A percentile compares a stretch with the other conserved stretches of the same genome.
Evolutionary conservation across 371 early-diverging fungal species (phyloP).

Genomic region (Coemansia sp.): DNA sequence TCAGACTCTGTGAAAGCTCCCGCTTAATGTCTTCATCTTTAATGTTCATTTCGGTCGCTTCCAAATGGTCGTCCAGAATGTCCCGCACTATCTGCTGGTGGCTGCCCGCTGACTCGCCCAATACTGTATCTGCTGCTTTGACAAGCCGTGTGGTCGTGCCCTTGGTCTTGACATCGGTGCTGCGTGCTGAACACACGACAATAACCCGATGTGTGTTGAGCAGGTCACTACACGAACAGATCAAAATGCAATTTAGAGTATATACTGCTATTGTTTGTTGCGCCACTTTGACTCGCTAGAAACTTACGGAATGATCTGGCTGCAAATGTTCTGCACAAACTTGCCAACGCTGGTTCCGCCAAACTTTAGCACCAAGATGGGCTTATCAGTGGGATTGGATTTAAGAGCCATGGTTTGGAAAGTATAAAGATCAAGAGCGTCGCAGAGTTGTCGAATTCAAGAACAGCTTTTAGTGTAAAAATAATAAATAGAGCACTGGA

Average conservation of each 20-base stretch:
- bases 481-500: neutral
- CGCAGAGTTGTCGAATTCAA: slow-evolving; percentile 4
- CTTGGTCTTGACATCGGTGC: slow-evolving; percentile 71
- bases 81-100: slow-evolving; percentile 75
- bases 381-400: slow-evolving; percentile 38
- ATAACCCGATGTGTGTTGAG: slow-evolving; percentile 68
- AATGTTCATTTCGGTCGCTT: slow-evolving; percentile 66
- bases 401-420: neutral
- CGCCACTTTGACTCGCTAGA: neutral
- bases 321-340: slow-evolving; percentile 57
- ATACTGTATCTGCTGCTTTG: slow-evolving; percentile 52
- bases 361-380: slow-evolving; percentile 75
- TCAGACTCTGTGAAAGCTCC: slow-evolving; percentile 61
- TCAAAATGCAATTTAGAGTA: neutral
- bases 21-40: slow-evolving; percentile 56
- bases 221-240: slow-evolving; percentile 35
- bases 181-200: slow-evolving; percentile 82
- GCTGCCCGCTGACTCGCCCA: slow-evolving; percentile 21
- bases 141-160: slow-evolving; percentile 71
- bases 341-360: slow-evolving; percentile 89
- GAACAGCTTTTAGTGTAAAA: neutral
- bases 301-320: slow-evolving; percentile 55
- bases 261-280: slow-evolving; percentile 2
- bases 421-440: neutral
- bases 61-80: slow-evolving; percentile 79